Conservation (phyloP, 495 filamentous ascomycete species). For the Hypoxylon crocopeplum region DNA sequence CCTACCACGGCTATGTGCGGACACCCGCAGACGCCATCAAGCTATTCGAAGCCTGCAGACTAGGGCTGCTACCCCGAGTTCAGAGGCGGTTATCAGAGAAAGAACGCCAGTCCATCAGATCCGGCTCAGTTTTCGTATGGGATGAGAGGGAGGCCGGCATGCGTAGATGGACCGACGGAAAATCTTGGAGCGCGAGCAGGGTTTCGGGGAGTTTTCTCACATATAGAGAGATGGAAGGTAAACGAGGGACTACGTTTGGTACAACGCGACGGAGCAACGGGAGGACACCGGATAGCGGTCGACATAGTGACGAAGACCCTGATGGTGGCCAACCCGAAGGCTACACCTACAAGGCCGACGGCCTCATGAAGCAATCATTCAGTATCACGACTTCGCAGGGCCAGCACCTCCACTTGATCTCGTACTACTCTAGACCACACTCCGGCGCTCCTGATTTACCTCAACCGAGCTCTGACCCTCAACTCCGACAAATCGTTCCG, state of each 20-base stretch:
- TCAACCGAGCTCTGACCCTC: constrained; percentile 80
- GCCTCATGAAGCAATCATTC: constrained; percentile 99
- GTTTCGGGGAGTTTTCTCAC: constrained; percentile 98
- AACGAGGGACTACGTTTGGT: constrained; percentile 66
- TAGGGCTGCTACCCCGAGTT: constrained; percentile 88
- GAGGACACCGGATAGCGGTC: constrained; percentile 80
- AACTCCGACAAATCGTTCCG: constrained; percentile 82
- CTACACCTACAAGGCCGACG: constrained; percentile 96
- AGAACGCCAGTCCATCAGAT: constrained; percentile 91
- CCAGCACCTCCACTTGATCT: constrained; percentile 95
- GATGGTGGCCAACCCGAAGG: constrained; percentile 87
- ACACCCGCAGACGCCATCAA: constrained; percentile 95
- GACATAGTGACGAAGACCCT: constrained; percentile 80
- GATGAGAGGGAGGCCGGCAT: constrained; percentile 98
- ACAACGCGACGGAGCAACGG: constrained; percentile 65
- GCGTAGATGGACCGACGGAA: constrained; percentile 97
- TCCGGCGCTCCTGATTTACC: constrained; percentile 69
- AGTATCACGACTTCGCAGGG: constrained; percentile 92
- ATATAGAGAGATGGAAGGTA: constrained; percentile 98
- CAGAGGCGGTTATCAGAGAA: constrained; percentile 95
- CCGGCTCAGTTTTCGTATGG: constrained; percentile 98
- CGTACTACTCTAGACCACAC: constrained; percentile 86
- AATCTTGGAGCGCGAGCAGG: constrained; percentile 97
- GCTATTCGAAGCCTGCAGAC: constrained; percentile 93
- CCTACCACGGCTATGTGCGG: constrained; percentile 90